Percentiles rank a stretch among this genome's conserved stretches.
Conservation (phyloP, 2,329 filamentous ascomycete species). For the Neopestalotiopsis sp. region DNA sequence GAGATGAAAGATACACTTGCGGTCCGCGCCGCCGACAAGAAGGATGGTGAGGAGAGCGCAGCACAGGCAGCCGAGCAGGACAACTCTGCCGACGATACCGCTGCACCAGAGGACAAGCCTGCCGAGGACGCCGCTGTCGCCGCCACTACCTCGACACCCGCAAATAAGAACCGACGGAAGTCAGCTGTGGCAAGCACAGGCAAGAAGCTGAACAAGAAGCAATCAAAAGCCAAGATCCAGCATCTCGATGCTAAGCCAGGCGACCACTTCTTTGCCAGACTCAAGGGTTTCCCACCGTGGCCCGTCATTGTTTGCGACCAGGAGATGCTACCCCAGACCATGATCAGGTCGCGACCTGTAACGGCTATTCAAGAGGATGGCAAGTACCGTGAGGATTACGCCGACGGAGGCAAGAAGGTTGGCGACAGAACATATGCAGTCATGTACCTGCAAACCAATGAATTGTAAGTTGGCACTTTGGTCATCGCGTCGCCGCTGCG, state of each 20-base stretch:
- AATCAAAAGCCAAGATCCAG: conserved; percentile 73
- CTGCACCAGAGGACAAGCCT: conserved; percentile 9
- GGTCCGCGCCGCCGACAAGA: conserved; percentile 30
- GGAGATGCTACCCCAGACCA: conserved; percentile 82
- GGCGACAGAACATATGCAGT: conserved; percentile 88
- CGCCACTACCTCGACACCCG: conserved; percentile 24
- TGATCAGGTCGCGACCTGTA: conserved; percentile 81
- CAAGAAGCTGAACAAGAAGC: conserved; percentile 88
- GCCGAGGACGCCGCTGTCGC: conserved; percentile 21
- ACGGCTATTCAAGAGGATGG: conserved; percentile 84
- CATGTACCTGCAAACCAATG: conserved; percentile 94
- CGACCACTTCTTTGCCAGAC: conserved; percentile 88
- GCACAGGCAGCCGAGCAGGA: conserved; percentile 13
- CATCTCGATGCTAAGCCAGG: conserved; percentile 86
- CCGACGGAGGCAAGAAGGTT: conserved; percentile 84
- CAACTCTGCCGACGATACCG: conserved; percentile 15
- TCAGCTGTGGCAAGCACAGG: conserved; percentile 71
- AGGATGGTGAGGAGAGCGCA: conserved; percentile 20
- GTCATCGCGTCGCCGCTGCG: conserved; percentile 90
- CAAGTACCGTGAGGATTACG: conserved; percentile 84
- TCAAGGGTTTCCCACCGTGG: conserved; percentile 96
- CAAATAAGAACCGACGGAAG: conserved; percentile 69
- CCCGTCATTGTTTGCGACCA: conserved; percentile 94
- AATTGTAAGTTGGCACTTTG: conserved; percentile 76
- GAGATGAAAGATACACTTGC: conserved; percentile 37